Evolutionary conservation across 2,329 filamentous ascomycete genomes (phyloP).

Genomic region (Ophiocordyceps camponoti-saundersi): DNA sequence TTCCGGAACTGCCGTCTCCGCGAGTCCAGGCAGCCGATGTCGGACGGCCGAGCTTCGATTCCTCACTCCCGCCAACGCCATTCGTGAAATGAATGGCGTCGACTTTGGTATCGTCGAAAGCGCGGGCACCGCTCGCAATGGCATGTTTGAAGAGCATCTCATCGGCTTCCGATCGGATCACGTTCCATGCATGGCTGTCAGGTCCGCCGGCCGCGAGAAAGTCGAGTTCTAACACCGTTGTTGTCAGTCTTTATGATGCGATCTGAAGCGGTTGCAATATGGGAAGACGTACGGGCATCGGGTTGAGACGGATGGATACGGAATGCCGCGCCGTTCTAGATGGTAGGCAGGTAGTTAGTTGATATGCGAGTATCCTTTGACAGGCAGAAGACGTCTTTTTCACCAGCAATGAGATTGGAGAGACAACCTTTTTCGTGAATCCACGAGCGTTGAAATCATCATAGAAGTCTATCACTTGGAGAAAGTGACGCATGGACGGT

Average conservation of each 20-base stretch:
- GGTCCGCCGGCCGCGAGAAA: constrained; percentile 21
- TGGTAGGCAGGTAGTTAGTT: no score
- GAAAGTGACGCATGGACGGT: constrained; percentile 21
- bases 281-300: constrained; percentile 13
- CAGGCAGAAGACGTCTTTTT: not conserved
- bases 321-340: constrained; percentile 18
- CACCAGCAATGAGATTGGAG: no score
- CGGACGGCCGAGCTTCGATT: constrained; percentile 11
- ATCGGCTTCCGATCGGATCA: constrained; percentile 27
- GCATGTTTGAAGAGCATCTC: constrained; percentile 24
- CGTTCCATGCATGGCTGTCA: constrained; percentile 23
- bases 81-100: constrained; percentile 13
- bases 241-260: no score
- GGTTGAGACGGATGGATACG: constrained; percentile 14
- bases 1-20: constrained; percentile 18
- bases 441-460: constrained; percentile 20
- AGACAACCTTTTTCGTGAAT: constrained; percentile 20
- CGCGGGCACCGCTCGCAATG: constrained; percentile 17
- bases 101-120: constrained; percentile 21
- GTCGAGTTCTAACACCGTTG: constrained; percentile 7
- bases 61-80: not conserved
- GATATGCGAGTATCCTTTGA: no score
- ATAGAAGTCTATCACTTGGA: constrained; percentile 26
- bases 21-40: constrained; percentile 16
- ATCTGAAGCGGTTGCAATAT: not conserved